Conservation (phyloP, 1,139 yeast genomes). For the Geotrichum fermentans region DNA sequence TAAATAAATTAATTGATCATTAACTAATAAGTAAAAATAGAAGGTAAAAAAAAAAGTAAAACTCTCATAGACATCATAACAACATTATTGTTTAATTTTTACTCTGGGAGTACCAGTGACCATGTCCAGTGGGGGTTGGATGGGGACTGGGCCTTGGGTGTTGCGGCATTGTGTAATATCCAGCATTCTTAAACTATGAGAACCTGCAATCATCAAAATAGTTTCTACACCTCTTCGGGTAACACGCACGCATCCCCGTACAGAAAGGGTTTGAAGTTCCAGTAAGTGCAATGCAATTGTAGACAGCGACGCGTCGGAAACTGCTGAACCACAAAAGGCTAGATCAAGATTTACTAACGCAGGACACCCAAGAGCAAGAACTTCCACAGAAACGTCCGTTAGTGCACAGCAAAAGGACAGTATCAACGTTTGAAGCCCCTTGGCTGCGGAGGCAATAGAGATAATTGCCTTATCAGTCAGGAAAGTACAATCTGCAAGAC, state of each 20-base stretch:
- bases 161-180: constrained; percentile 68
- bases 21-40: background rate
- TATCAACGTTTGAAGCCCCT: constrained; percentile 51
- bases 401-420: constrained; percentile 72
- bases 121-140: constrained; percentile 1
- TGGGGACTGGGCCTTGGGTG: background rate
- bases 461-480: constrained; percentile 61
- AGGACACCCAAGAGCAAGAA: constrained; percentile 61
- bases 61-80: background rate
- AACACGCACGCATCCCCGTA: constrained; percentile 69
- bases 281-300: constrained; percentile 56
- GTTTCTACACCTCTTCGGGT: constrained; percentile 73
- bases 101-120: background rate
- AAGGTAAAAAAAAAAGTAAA: background rate
- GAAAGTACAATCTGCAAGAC: constrained; percentile 68
- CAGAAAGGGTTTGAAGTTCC: constrained; percentile 45
- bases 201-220: constrained; percentile 47
- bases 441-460: constrained; percentile 58
- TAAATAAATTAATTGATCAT: background rate
- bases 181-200: constrained; percentile 49
- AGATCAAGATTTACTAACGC: constrained; percentile 50
- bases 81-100: constrained; percentile 3
- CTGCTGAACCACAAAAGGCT: constrained; percentile 76
- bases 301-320: constrained; percentile 62
- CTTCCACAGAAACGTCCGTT: constrained; percentile 63